A percentile compares a stretch with the other conserved stretches of the same genome.
These are phyloP conservation scores for Citropsis articulata DNA, from an alignment of 345 rosid genomes.

Conservation along the genomic window DNA sequence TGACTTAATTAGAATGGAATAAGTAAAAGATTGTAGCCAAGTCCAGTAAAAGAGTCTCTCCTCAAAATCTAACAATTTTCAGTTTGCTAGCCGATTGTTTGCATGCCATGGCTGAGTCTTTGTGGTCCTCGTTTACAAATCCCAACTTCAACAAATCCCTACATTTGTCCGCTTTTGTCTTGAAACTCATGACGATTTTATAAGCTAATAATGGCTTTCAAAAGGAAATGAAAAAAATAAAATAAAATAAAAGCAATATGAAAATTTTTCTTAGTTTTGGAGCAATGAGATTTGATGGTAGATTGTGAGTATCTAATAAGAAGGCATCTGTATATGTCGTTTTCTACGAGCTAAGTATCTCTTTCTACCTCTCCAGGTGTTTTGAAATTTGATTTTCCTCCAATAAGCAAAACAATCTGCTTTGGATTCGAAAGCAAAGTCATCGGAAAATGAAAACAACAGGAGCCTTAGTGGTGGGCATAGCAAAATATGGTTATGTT, in stretches of 20 bases:
- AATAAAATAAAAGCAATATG: background rate
- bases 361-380: background rate
- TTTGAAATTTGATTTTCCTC: background rate
- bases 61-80: too few species aligned
- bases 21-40: too few species aligned
- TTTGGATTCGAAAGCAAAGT: background rate
- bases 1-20: background rate
- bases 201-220: background rate
- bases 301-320: conserved; percentile 3
- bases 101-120: too few species aligned
- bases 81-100: too few species aligned
- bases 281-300: background rate
- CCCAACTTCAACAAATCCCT: background rate
- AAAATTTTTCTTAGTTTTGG: background rate
- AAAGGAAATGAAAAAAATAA: background rate
- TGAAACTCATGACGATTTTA: background rate
- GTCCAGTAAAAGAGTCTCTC: too few species aligned
- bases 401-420: background rate
- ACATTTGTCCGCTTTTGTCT: background rate
- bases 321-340: background rate
- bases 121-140: background rate
- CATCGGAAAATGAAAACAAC: background rate
- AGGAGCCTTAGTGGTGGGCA: background rate
- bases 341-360: conserved; percentile 8
- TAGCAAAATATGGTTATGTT: background rate